Percentiles rank a stretch among this genome's conserved stretches.
phyloP scores from a whole-genome alignment of 75 land plant species.

The Adiantum capillusveneris region DNA sequence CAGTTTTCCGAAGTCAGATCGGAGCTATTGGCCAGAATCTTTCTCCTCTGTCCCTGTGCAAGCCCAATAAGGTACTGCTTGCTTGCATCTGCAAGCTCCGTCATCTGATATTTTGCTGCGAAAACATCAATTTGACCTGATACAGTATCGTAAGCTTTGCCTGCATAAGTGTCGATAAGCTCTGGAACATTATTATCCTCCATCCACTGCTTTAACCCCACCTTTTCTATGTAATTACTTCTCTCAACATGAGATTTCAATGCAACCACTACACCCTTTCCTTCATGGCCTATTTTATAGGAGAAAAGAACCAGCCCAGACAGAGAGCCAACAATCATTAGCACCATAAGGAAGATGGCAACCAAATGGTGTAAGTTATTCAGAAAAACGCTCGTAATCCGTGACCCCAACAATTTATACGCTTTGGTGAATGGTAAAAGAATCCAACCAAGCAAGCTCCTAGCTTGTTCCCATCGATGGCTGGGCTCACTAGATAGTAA shows the following conservation, averaged over 20 bases:
- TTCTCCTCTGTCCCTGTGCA: slow-evolving; percentile 7
- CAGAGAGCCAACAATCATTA: slow-evolving; percentile 49
- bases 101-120: slow-evolving; percentile 71
- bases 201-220: slow-evolving; percentile 79
- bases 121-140: slow-evolving; percentile 58
- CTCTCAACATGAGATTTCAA: slow-evolving; percentile 61
- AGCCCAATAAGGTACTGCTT: slow-evolving; percentile 52
- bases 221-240: slow-evolving; percentile 58
- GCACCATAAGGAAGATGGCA: slow-evolving; percentile 53
- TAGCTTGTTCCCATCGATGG: slow-evolving; percentile 2
- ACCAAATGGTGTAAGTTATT: slow-evolving; percentile 40
- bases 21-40: slow-evolving; percentile 8
- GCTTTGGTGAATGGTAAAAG: not conserved
- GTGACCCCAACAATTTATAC: slow-evolving; percentile 2
- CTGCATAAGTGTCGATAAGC: slow-evolving; percentile 56
- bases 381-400: slow-evolving; percentile 15
- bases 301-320: slow-evolving; percentile 69
- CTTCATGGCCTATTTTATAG: slow-evolving; percentile 78
- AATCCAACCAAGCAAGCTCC: slow-evolving; percentile 8
- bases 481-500: not conserved
- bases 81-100: slow-evolving; percentile 57
- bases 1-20: not conserved
- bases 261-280: slow-evolving; percentile 73
- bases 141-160: slow-evolving; percentile 51
- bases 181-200: slow-evolving; percentile 67